A percentile compares a stretch with the other conserved stretches of the same genome.
Conservation (phyloP, 768 basidiomycete species). For the Calocybe gangraenosa region DNA sequence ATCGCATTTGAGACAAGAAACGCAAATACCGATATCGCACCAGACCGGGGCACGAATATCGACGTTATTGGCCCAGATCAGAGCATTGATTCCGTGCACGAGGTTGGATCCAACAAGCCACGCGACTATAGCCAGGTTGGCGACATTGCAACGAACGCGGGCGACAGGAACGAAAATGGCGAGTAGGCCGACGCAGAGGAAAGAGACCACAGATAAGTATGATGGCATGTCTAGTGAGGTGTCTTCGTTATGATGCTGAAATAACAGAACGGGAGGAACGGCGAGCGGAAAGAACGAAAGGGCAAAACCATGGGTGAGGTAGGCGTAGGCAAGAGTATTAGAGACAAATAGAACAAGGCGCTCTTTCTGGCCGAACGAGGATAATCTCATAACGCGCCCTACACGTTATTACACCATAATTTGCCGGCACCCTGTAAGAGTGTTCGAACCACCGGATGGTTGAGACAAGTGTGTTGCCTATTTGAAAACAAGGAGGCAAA, state of each 20-base stretch:
- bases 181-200: constrained; percentile 39
- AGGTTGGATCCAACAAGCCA: constrained; percentile 51
- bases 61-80: constrained; percentile 58
- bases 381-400: too few relatives aligned
- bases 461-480: constrained; percentile 21
- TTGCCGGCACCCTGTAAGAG: constrained; percentile 2
- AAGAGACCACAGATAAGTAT: constrained; percentile 37
- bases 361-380: constrained; percentile 5
- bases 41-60: constrained; percentile 47
- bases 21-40: constrained; percentile 75
- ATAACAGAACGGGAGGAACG: constrained; percentile 2
- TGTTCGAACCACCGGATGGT: constrained; percentile 7
- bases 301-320: constrained; percentile 11
- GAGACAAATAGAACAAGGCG: constrained; percentile 25
- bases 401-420: too few relatives aligned
- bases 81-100: constrained; percentile 50
- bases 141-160: constrained; percentile 43
- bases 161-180: constrained; percentile 36
- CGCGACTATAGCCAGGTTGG: constrained; percentile 40
- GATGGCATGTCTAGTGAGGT: constrained; percentile 24
- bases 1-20: not conserved
- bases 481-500: constrained; percentile 25
- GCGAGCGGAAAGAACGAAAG: constrained; percentile 12
- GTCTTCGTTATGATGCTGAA: constrained; percentile 4
- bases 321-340: constrained; percentile 17